Evolutionary conservation across 2,329 filamentous ascomycete species (phyloP).

Genomic region (Rhinocladiella similis): DNA sequence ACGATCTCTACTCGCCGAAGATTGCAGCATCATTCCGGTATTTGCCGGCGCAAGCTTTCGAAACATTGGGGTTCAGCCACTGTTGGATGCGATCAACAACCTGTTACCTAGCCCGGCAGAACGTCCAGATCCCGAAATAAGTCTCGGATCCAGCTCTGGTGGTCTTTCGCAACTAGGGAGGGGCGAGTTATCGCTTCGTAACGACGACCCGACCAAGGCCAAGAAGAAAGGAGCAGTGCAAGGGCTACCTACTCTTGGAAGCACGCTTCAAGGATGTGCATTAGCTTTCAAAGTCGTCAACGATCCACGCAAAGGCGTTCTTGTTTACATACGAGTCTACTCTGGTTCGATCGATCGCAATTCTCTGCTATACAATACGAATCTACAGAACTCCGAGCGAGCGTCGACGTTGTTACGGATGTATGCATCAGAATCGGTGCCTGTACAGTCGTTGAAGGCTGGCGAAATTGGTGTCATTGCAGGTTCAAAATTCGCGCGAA

Average conservation of each 20-base stretch:
- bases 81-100: slow-evolving; percentile 85
- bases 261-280: slow-evolving; percentile 68
- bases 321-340: slow-evolving; percentile 92
- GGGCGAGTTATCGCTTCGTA: slow-evolving; percentile 44
- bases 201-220: slow-evolving; percentile 37
- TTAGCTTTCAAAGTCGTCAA: slow-evolving; percentile 91
- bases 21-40: slow-evolving; percentile 76
- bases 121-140: slow-evolving; percentile 75
- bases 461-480: slow-evolving; percentile 94
- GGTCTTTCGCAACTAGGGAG: slow-evolving; percentile 52
- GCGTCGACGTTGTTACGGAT: slow-evolving; percentile 83
- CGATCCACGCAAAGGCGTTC: slow-evolving; percentile 78
- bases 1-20: slow-evolving; percentile 65
- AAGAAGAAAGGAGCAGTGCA: slow-evolving; percentile 40
- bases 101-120: slow-evolving; percentile 82
- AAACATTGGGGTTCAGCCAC: slow-evolving; percentile 89
- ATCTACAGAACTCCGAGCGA: slow-evolving; percentile 74
- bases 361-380: slow-evolving; percentile 81
- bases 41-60: slow-evolving; percentile 91
- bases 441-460: slow-evolving; percentile 74
- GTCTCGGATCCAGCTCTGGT: slow-evolving; percentile 59
- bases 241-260: slow-evolving; percentile 40
- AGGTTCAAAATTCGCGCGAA: slow-evolving; percentile 86
- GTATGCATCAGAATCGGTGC: slow-evolving; percentile 82
- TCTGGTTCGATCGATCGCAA: slow-evolving; percentile 76